Evolutionary conservation across 2,329 filamentous ascomycete species (phyloP).

Genomic region (Trichoderma sp.): DNA sequence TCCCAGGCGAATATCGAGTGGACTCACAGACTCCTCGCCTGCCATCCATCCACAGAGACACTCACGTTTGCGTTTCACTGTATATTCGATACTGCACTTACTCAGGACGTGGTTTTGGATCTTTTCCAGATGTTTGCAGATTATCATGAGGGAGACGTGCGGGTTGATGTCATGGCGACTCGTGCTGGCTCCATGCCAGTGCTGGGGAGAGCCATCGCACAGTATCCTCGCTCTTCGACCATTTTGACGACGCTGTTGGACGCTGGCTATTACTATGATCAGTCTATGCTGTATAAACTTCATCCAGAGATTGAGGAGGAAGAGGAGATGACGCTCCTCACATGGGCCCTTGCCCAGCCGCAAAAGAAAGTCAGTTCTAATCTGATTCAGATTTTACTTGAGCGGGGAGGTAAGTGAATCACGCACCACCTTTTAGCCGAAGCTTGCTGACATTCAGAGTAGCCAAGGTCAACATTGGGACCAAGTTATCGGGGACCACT

Average conservation of each 20-base stretch:
- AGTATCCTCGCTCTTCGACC: constrained; percentile 52
- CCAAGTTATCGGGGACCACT: constrained; percentile 50
- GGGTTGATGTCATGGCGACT: constrained; percentile 49
- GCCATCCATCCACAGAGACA: constrained; percentile 48
- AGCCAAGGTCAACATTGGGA: constrained; percentile 58
- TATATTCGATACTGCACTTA: constrained; percentile 50
- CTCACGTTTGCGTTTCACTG: constrained; percentile 53
- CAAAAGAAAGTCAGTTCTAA: constrained; percentile 60
- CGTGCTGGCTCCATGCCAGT: constrained; percentile 45
- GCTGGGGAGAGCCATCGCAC: constrained; percentile 50
- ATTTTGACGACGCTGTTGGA: constrained; percentile 54
- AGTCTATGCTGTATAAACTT: constrained; percentile 43
- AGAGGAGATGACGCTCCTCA: constrained; percentile 55
- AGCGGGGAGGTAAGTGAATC: constrained; percentile 36
- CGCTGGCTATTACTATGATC: constrained; percentile 58
- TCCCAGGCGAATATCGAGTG: constrained; percentile 49
- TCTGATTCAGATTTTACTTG: constrained; percentile 56
- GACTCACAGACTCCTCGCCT: constrained; percentile 47
- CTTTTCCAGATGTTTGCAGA: constrained; percentile 52
- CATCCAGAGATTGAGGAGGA: constrained; percentile 46
- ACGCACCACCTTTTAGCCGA: background rate
- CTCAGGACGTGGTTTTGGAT: constrained; percentile 49
- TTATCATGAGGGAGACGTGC: constrained; percentile 44
- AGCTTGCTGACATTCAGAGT: constrained; percentile 22
- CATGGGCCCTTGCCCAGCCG: constrained; percentile 60